phyloP scores from a whole-genome alignment of 148 eudicot genomes.

The Chenopodium quinoa region DNA sequence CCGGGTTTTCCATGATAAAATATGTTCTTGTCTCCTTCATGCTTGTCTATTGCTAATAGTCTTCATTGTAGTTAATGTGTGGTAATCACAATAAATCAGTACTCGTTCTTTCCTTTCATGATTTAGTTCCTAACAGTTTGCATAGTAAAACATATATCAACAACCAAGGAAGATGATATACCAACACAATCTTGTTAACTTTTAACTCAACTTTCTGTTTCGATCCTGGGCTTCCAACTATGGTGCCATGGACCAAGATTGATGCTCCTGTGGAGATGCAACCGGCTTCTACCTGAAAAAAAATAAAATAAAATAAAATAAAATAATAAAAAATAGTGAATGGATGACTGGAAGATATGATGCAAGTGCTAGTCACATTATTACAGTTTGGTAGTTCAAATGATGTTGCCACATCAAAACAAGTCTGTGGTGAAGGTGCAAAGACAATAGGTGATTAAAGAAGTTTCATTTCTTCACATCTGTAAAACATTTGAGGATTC shows the following conservation, averaged over 20 bases:
- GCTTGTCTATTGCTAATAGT: too few relatives aligned
- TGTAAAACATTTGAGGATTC: too few relatives aligned
- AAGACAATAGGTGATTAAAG: neutral
- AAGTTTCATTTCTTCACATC: too few relatives aligned
- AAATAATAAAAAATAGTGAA: neutral
- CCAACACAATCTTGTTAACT: conserved; percentile 67
- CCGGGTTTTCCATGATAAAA: too few relatives aligned
- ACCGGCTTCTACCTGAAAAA: conserved; percentile 76
- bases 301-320: neutral
- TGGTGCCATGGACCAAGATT: conserved; percentile 65
- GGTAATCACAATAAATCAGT: too few relatives aligned
- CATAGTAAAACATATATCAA: neutral
- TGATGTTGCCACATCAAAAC: neutral
- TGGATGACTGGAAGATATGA: neutral
- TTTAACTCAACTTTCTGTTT: conserved; percentile 90
- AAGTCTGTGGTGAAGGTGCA: neutral
- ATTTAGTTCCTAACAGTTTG: neutral
- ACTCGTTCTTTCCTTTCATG: too few relatives aligned
- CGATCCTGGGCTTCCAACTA: conserved; percentile 83
- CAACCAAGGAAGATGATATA: conserved; percentile 29
- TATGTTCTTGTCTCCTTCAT: too few relatives aligned
- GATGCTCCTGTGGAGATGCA: conserved; percentile 83
- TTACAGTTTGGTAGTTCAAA: neutral
- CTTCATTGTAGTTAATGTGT: too few relatives aligned
- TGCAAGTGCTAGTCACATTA: neutral